Percentiles rank a stretch among this genome's conserved stretches.
phyloP scores from a whole-genome alignment of 2,329 filamentous ascomycete species.

The Penicillium olsonii region DNA sequence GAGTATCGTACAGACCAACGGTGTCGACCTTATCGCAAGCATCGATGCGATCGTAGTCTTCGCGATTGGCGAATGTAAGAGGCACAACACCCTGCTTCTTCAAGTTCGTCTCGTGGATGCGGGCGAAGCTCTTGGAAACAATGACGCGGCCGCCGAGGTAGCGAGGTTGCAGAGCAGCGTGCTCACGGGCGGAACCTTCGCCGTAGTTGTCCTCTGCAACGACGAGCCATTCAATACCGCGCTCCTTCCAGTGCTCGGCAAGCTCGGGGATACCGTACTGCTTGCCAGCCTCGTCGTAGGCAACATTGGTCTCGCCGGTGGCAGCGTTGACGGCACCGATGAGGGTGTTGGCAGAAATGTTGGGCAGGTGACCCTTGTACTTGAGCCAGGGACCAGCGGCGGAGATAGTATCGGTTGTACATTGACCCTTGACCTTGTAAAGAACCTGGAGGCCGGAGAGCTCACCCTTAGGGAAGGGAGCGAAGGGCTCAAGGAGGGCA shows the following conservation, averaged over 20 bases:
- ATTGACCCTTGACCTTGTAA: constrained; percentile 96
- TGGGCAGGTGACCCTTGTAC: constrained; percentile 98
- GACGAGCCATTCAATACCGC: constrained; percentile 80
- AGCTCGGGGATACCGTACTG: constrained; percentile 60
- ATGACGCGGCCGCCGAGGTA: constrained; percentile 85
- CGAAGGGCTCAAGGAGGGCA: constrained; percentile 87
- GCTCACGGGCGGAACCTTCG: constrained; percentile 84
- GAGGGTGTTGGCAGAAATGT: constrained; percentile 96
- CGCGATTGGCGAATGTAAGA: constrained; percentile 83
- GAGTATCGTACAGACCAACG: constrained; percentile 78
- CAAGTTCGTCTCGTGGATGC: constrained; percentile 92
- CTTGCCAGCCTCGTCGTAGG: constrained; percentile 80
- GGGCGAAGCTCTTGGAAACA: constrained; percentile 76
- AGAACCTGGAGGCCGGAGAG: constrained; percentile 79
- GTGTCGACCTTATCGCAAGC: constrained; percentile 84
- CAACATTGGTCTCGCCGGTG: constrained; percentile 88
- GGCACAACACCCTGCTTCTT: constrained; percentile 98
- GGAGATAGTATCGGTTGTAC: constrained; percentile 98
- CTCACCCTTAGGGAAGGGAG: constrained; percentile 75
- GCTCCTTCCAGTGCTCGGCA: constrained; percentile 76
- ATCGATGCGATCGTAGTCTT: constrained; percentile 61
- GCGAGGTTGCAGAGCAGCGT: constrained; percentile 86
- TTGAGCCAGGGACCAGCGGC: constrained; percentile 97
- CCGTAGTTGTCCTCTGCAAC: constrained; percentile 98
- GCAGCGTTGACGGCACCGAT: constrained; percentile 92